These are phyloP conservation scores for Blakeslea trispora DNA, from an alignment of 371 early-diverging fungal genomes.

Conservation along the genomic window DNA sequence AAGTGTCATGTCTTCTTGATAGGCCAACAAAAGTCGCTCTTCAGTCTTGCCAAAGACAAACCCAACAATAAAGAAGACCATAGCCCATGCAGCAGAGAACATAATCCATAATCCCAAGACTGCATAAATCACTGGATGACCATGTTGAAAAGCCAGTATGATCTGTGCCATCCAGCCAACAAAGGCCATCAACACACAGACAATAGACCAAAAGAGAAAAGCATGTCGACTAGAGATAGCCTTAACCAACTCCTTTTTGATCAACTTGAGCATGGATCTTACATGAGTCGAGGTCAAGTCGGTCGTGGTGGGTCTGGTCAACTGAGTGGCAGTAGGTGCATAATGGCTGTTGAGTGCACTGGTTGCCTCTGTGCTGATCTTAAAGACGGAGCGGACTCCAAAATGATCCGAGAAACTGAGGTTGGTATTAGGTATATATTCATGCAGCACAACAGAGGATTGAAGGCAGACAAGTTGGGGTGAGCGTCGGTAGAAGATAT, in stretches of 20 bases:
- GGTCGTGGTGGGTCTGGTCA: constrained; percentile 27
- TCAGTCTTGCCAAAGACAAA: constrained; percentile 48
- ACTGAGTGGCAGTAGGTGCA: constrained; percentile 3
- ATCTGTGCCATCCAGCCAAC: constrained; percentile 19
- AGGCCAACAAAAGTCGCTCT: constrained; percentile 34
- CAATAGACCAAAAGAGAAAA: constrained; percentile 15
- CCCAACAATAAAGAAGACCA: constrained; percentile 40
- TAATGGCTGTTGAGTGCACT: constrained; percentile 1
- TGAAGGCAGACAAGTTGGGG: constrained; percentile 41
- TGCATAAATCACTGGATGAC: not conserved
- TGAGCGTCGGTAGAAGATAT: constrained; percentile 53
- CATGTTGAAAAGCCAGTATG: constrained; percentile 11
- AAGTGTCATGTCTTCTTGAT: constrained; percentile 22
- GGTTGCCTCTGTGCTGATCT: not conserved
- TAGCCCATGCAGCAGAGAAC: constrained; percentile 15
- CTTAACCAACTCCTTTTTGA: constrained; percentile 17
- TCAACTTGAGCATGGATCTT: constrained; percentile 17
- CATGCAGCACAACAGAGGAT: constrained; percentile 47
- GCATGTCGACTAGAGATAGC: constrained; percentile 18
- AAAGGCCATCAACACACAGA: constrained; percentile 17
- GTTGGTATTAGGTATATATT: constrained; percentile 38
- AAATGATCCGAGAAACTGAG: constrained; percentile 62
- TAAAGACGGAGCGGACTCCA: constrained; percentile 55
- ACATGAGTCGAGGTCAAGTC: constrained; percentile 11
- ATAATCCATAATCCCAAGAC: constrained; percentile 16